Base-by-base conservation (phyloP, 176 grass and related monocot genomes). In the Oryza meyeriana region DNA sequence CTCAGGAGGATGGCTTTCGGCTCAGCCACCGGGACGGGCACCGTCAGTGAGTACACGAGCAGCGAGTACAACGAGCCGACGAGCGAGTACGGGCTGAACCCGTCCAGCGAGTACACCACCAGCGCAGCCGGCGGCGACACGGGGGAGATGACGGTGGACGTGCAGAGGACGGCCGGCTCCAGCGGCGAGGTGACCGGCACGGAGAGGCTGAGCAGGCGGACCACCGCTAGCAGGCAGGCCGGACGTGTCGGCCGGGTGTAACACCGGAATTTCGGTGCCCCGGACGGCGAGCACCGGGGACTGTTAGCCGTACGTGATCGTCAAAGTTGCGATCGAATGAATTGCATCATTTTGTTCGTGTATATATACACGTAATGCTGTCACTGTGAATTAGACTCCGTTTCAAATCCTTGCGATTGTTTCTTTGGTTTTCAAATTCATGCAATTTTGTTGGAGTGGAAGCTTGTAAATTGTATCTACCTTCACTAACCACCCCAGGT, bases 1-100 rank as follows among this genome's bases (percentile, higher is more conserved):
- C 82, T 98, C 1, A 85, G 84, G 71, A 85, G 63, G 87, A 91
- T 98, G 92, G 92, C 88, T 44, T 98, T 98, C 75, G 84, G 74
- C 36, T 65, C 82, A 30, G 81, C 61, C 18, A 41, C 59, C 14
- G 72, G 81, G 42, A 72, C 80, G 3, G 91, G 87, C 16, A 79
- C 86, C 62, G 61, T 89, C 38, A 86, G 75, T 65, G 92, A 94
- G 77, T 87, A 89, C 79, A 42, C 80, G n/a, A 90, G 90, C 83
- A 91, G 92, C 71, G 83, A 91, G 41, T 74, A 74, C 77, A 94
- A 92, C 65, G 77, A 81, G 22, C 92, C 33, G 72, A 92, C 80
- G 33, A 94, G 90, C 52, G 88, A 97, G 62, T 97, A 82, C 17
- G 83, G 84, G 13, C 72, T 75, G 42, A 91, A 88, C 69, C 85